phyloP scores from a whole-genome alignment of 169 alveolate genomes.

The Plasmodium adleri region DNA sequence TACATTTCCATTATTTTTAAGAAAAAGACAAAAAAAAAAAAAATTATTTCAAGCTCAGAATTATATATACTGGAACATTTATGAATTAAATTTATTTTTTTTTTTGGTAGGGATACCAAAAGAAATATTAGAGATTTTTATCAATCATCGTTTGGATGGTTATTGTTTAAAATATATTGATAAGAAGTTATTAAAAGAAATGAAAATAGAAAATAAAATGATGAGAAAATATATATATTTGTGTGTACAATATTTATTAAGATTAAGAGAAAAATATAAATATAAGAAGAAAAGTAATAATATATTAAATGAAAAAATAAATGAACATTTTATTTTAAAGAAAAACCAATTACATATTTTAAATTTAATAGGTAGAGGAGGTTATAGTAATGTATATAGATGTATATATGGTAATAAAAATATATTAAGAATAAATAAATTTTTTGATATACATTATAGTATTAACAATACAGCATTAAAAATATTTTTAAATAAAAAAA shows the following conservation, averaged over 20 bases:
- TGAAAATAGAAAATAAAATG: slow-evolving; percentile 73
- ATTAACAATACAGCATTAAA: slow-evolving; percentile 64
- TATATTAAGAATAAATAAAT: slow-evolving; percentile 8
- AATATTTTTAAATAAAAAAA: slow-evolving; percentile 45
- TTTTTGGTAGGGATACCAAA: slow-evolving; percentile 78
- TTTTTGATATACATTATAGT: slow-evolving; percentile 11
- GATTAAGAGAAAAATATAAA: slow-evolving; percentile 79
- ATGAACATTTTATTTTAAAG: slow-evolving; percentile 10
- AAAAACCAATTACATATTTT: slow-evolving; percentile 24
- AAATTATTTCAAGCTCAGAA: slow-evolving; percentile 75
- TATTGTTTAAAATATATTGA: slow-evolving; percentile 78
- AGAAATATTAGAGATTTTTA: slow-evolving; percentile 69
- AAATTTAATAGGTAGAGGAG: slow-evolving; percentile 87
- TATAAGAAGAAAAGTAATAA: slow-evolving; percentile 52
- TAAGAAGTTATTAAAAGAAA: slow-evolving; percentile 67
- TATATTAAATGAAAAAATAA: slow-evolving; percentile 9
- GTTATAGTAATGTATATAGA: slow-evolving; percentile 88
- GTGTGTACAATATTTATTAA: slow-evolving; percentile 68
- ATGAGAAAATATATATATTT: slow-evolving; percentile 69
- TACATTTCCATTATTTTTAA: slow-evolving; percentile 26
- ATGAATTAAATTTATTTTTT: slow-evolving; percentile 78
- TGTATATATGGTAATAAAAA: slow-evolving; percentile 69
- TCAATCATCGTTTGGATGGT: slow-evolving; percentile 79
- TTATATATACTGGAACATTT: slow-evolving; percentile 79
- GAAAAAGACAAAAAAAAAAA: slow-evolving; percentile 12